These are phyloP conservation scores for Gymnopus androsaceus DNA, from an alignment of 1,284 basidiomycete genomes.

Conservation along the genomic window DNA sequence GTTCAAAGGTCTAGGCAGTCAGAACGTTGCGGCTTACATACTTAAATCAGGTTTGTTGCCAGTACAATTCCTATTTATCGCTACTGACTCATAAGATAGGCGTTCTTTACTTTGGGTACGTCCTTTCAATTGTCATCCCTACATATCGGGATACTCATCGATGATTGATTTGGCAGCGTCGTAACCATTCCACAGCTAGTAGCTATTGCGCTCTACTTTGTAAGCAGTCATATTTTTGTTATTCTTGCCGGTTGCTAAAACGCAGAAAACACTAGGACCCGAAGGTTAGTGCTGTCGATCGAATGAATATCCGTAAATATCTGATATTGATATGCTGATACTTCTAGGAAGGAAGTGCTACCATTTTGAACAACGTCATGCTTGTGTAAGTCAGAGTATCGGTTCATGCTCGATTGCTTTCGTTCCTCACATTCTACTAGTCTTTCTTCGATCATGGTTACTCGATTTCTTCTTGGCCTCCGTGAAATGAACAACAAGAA, in stretches of 20 bases:
- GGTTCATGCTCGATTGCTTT: neutral
- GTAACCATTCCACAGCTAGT: slow-evolving; percentile 1
- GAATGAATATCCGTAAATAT: neutral
- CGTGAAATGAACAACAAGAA: neutral
- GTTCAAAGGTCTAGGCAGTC: neutral
- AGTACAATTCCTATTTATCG: neutral
- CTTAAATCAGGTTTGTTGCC: neutral
- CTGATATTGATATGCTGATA: neutral
- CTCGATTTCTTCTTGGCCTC: neutral
- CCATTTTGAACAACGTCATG: neutral
- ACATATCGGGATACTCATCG: too few relatives aligned
- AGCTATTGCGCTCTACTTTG: neutral
- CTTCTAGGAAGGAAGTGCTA: neutral
- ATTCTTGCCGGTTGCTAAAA: neutral
- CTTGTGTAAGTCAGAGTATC: neutral
- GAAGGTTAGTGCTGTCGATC: neutral
- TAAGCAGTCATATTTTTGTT: neutral
- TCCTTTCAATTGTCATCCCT: neutral
- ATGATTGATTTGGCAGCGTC: neutral
- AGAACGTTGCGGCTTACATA: neutral
- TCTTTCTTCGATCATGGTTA: neutral
- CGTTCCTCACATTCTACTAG: neutral
- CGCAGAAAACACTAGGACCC: too few relatives aligned
- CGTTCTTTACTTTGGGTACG: neutral
- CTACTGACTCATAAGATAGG: neutral